Conservation (phyloP, 352 stramenopile genomes). For the Phytophthora lateralis region DNA sequence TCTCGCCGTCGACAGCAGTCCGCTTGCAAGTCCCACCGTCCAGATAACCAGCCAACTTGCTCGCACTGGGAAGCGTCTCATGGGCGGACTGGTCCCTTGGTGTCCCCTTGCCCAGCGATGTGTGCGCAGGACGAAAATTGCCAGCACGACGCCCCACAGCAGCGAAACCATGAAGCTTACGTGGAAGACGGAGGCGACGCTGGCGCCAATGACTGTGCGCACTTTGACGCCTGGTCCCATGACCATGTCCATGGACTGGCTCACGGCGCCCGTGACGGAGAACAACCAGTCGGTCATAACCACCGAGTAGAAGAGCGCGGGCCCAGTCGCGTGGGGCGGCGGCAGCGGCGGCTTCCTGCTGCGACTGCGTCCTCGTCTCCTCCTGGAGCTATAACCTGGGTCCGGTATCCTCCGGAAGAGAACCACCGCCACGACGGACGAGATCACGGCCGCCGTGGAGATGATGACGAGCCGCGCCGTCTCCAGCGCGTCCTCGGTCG, state of each 20-base stretch:
- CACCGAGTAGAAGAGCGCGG: conserved; percentile 61
- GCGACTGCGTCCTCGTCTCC: conserved; percentile 14
- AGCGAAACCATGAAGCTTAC: conserved; percentile 53
- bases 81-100: conserved; percentile 13
- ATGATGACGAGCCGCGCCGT: conserved; percentile 47
- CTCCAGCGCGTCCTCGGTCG: conserved; percentile 36
- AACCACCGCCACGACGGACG: conserved; percentile 42
- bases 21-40: conserved; percentile 48
- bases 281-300: conserved; percentile 68
- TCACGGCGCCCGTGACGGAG: conserved; percentile 50
- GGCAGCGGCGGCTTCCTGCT: conserved; percentile 24
- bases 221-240: conserved; percentile 45
- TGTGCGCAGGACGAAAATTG: conserved; percentile 49
- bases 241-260: conserved; percentile 60
- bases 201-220: conserved; percentile 47
- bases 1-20: conserved; percentile 42
- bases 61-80: conserved; percentile 49
- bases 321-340: conserved; percentile 38
- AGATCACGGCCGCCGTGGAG: conserved; percentile 40
- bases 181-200: conserved; percentile 40
- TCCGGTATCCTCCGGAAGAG: conserved; percentile 42
- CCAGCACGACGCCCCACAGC: conserved; percentile 55
- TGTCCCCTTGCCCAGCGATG: conserved; percentile 18
- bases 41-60: conserved; percentile 54
- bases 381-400: conserved; percentile 18